Conservation (phyloP, 1,139 yeast species). For the Yamadazyma dendronema region DNA sequence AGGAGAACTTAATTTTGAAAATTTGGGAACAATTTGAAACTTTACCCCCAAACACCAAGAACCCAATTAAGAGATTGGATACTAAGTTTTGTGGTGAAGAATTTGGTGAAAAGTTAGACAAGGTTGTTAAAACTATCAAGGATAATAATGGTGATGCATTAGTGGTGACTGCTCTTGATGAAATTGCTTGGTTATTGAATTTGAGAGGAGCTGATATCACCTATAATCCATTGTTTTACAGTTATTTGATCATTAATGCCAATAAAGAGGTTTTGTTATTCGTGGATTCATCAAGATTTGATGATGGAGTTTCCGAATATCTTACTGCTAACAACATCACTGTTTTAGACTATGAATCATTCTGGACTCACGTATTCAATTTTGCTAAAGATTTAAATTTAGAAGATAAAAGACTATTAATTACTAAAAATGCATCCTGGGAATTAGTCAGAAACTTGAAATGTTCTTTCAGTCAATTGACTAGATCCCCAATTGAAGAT, state of each 20-base stretch:
- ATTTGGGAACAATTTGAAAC: slow-evolving; percentile 66
- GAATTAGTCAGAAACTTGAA: slow-evolving; percentile 61
- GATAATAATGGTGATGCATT: slow-evolving; percentile 44
- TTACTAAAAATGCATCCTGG: slow-evolving; percentile 78
- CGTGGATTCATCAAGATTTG: slow-evolving; percentile 29
- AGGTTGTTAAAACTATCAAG: slow-evolving; percentile 43
- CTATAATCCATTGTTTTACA: slow-evolving; percentile 87
- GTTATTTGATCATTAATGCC: slow-evolving; percentile 62
- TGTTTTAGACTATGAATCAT: slow-evolving; percentile 51
- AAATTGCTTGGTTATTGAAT: slow-evolving; percentile 89
- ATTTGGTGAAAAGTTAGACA: slow-evolving; percentile 42
- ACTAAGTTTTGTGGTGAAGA: slow-evolving; percentile 49
- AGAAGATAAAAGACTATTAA: slow-evolving; percentile 45
- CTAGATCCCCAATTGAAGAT: slow-evolving; percentile 61
- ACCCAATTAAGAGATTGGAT: slow-evolving; percentile 45
- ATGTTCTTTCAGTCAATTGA: slow-evolving; percentile 41
- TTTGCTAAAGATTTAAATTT: slow-evolving; percentile 42
- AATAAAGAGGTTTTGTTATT: slow-evolving; percentile 54
- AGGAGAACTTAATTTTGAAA: slow-evolving; percentile 67
- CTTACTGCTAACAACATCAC: slow-evolving; percentile 40
- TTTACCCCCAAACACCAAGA: slow-evolving; percentile 45
- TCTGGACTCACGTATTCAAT: slow-evolving; percentile 53
- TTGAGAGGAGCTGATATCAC: slow-evolving; percentile 77
- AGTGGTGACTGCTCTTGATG: slow-evolving; percentile 73
- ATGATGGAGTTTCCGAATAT: slow-evolving; percentile 28